These are phyloP conservation scores for Cucurbita argyrosperma DNA, from an alignment of 306 rosid genomes.

Conservation along the genomic window DNA sequence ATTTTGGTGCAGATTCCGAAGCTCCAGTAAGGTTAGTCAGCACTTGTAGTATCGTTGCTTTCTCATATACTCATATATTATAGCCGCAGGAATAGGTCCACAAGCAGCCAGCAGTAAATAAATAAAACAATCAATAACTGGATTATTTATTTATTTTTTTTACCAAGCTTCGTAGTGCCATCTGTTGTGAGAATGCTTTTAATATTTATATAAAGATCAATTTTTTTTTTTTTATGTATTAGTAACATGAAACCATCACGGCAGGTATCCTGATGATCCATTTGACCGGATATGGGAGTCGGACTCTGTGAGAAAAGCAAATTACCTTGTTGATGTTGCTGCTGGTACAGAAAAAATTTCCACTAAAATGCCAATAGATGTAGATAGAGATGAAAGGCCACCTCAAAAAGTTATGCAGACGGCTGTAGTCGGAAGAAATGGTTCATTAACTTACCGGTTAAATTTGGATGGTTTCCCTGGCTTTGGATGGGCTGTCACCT, in stretches of 20 bases:
- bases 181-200: background rate
- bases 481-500: conserved; percentile 65
- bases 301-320: conserved; percentile 81
- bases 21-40: conserved; percentile 53
- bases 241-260: background rate
- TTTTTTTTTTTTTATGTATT: background rate
- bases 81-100: background rate
- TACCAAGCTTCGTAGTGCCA: background rate
- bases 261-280: conserved; percentile 92
- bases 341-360: conserved; percentile 70
- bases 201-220: background rate
- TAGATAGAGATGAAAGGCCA: conserved; percentile 52
- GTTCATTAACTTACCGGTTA: conserved; percentile 77
- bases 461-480: conserved; percentile 91
- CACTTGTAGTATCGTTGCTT: background rate
- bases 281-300: conserved; percentile 95
- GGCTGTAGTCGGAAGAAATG: conserved; percentile 78
- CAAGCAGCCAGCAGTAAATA: background rate
- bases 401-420: conserved; percentile 93
- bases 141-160: background rate
- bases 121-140: background rate
- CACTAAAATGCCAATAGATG: conserved; percentile 49
- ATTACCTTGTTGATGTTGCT: conserved; percentile 89
- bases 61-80: background rate
- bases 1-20: conserved; percentile 77